A percentile compares a stretch with the other conserved stretches of the same genome.
Evolutionary conservation across 805 yeast species (phyloP).

Genomic region (Kodamaea leandrae): DNA sequence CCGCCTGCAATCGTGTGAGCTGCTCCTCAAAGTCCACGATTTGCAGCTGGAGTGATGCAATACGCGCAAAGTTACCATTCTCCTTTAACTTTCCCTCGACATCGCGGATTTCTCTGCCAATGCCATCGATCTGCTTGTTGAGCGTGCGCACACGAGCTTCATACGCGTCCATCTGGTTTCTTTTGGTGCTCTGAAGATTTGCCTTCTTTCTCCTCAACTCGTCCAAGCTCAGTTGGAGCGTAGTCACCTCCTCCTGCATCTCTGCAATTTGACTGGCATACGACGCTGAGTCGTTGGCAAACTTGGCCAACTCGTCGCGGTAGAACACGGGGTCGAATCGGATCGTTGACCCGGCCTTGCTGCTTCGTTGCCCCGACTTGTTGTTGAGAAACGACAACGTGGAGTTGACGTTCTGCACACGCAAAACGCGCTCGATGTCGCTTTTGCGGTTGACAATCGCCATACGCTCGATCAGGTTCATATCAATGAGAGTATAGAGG

Average conservation of each 20-base stretch:
- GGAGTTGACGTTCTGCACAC: conserved; percentile 36
- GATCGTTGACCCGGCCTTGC: conserved; percentile 42
- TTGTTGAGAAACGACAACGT: conserved; percentile 43
- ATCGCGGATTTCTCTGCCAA: conserved; percentile 17
- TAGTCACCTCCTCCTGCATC: conserved; percentile 11
- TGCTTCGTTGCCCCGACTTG: conserved; percentile 45
- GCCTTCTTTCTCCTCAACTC: conserved; percentile 9
- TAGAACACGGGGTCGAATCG: conserved; percentile 55
- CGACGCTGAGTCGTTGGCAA: conserved; percentile 21
- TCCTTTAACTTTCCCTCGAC: conserved; percentile 42
- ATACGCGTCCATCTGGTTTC: conserved; percentile 8
- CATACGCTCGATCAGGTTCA: conserved; percentile 54
- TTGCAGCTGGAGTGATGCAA: conserved; percentile 36
- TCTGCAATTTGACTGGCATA: conserved; percentile 16
- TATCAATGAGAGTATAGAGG: conserved; percentile 63
- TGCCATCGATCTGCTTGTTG: conserved; percentile 11
- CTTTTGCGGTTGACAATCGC: conserved; percentile 51
- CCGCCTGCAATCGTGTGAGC: conserved; percentile 25
- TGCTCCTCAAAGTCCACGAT: conserved; percentile 28
- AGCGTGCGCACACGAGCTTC: conserved; percentile 11
- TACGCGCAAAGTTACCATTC: conserved; percentile 42
- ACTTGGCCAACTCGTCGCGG: conserved; percentile 26
- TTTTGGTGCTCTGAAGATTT: conserved; percentile 10
- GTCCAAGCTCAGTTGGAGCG: conserved; percentile 8
- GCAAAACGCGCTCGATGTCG: conserved; percentile 46